Evolutionary conservation across 352 stramenopile genomes (phyloP), one percentile per base, ranked within the genome.

Genomic region (Phytophthora melonis): DNA sequence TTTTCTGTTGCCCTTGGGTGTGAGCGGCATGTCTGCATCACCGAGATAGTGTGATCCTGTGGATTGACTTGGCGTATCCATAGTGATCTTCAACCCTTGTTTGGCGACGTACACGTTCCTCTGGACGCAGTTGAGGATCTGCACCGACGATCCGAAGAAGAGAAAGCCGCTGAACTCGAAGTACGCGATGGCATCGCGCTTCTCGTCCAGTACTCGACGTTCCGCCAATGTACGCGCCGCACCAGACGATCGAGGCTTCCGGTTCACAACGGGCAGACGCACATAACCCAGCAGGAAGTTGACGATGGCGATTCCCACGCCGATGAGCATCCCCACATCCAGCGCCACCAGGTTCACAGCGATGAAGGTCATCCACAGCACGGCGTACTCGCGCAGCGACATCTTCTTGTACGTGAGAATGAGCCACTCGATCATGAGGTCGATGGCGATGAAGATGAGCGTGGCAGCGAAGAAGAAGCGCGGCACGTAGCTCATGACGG

Each of bases 351-450:
- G 79, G 72, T 98, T 97, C 70, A 99, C 97, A 5, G 94, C 81
- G 36, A 88, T 74, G 84, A 99, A 99, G 30, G 97, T 99, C 14
- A 86, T 68, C 67, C 98, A 82, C 13, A 97, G 82, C 73, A 99
- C 88, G 4, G 91, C 64, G 75, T 99, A 99, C 81, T 99, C 97
- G 21, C 88, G 84, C 60, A 79, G 60, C 3, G 93, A 83, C 45
- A 95, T 77, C 68, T 93, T 93, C 71, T 88, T 79, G 69, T 83
- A 90, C 27, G 91, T 86, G 55, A 90, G 80, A 45, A 93, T 72
- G 63, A 99, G 88, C 97, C 97, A 99, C 76, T 99, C 97, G 67
- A 96, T 83, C 91, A 99, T 93, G 4, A 99, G 80, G 79, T 99
- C 97, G 18, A 98, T 87, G 41, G 94, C 97, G 73, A 99, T 99